These are phyloP conservation scores for Malus asiatica DNA, from an alignment of 306 rosid genomes.

Conservation along the genomic window DNA sequence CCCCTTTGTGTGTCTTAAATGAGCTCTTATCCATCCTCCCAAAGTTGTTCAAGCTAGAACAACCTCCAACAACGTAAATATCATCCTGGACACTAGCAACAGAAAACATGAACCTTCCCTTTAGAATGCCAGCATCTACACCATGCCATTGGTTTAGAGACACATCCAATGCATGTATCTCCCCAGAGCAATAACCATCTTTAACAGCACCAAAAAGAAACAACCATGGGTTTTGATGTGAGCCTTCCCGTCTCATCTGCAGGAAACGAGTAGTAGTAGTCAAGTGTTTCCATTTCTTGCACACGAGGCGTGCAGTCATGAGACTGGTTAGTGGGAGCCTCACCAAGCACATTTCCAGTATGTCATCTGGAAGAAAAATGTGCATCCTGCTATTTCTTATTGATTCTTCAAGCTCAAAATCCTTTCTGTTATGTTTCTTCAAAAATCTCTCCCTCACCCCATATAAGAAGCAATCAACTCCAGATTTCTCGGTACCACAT, in stretches of 20 bases:
- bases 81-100: constrained; percentile 77
- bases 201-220: constrained; percentile 89
- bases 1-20: constrained; percentile 93
- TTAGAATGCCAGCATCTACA: constrained; percentile 70
- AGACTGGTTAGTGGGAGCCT: constrained; percentile 83
- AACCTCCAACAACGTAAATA: constrained; percentile 83
- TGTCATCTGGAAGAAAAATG: constrained; percentile 89
- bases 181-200: constrained; percentile 90
- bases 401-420: constrained; percentile 53
- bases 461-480: constrained; percentile 81
- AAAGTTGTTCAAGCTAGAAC: constrained; percentile 83
- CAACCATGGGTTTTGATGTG: constrained; percentile 79
- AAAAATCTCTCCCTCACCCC: constrained; percentile 82
- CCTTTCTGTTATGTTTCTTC: constrained; percentile 63
- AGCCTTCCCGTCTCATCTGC: constrained; percentile 83
- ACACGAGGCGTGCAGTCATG: constrained; percentile 96
- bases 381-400: constrained; percentile 54
- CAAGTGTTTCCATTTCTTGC: constrained; percentile 87
- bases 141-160: constrained; percentile 75
- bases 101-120: constrained; percentile 91
- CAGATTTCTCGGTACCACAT: constrained; percentile 64
- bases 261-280: constrained; percentile 77
- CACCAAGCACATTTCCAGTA: constrained; percentile 91
- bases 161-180: constrained; percentile 84
- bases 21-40: constrained; percentile 91